Evolutionary conservation across 805 yeast genomes (phyloP), one percentile per base, ranked within the genome.

Genomic region (Teunomyces kruisii): DNA sequence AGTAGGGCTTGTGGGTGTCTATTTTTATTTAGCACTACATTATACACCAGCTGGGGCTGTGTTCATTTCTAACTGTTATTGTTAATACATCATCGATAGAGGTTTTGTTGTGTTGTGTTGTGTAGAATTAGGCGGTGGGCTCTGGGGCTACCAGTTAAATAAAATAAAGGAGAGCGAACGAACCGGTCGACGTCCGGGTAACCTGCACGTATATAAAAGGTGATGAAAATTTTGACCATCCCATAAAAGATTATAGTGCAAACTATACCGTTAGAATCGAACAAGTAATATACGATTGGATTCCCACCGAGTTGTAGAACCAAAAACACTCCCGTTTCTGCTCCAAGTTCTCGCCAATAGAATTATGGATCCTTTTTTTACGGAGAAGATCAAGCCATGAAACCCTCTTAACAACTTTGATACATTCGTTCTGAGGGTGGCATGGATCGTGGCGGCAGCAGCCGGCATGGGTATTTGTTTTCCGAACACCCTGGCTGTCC

Each of bases 321-420:
- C 29, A 17, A n/a, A n/a, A n/a, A 19, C 59, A 62, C 84, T 79
- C 84, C 84, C 74, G 67, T 68, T 79, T 80, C 85, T 80, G 85
- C 83, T 83, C 71, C 83, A 70, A 57, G 53, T 71, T 75, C 67
- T 61, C 60, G 66, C 53, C 76, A 58, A 68, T 78, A 65, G 81
- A 72, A 64, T 66, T 50, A 57, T 71, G 83, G 84, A 83, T 80
- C 72, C 83, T 80, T 57, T 53, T 35, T 35, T 73, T 62, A 70
- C 63, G 84, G 85, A 80, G 85, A 70, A 80, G 77, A 80, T 40
- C 51, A 77, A 79, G 84, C 84, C 70, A 58, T 56, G 48, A 50
- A 57, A 65, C 54, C 67, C 53, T 44, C 45, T 51, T 41, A 49
- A 59, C 67, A 55, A 56, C 55, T 69, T 74, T 78, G 83, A 78